Conservation (phyloP, 208 protist species). For the Leptomonas seymouri region DNA sequence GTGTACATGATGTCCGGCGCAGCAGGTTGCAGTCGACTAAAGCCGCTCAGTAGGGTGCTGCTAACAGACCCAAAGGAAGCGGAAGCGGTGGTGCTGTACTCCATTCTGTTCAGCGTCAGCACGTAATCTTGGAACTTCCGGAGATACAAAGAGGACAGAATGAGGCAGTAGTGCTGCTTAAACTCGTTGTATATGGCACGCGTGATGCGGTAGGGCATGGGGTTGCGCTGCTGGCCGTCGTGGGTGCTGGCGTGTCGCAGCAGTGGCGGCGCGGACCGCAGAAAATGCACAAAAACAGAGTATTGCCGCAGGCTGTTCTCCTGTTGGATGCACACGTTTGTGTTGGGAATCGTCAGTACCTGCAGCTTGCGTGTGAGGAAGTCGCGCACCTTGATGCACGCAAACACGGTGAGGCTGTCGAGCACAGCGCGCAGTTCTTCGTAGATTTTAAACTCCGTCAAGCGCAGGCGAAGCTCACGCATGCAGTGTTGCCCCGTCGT, state of each 20-base stretch:
- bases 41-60: conserved; percentile 20
- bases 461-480: conserved; percentile 44
- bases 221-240: conserved; percentile 29
- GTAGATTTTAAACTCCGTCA: conserved; percentile 61
- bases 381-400: conserved; percentile 76
- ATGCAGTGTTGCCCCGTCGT: background rate
- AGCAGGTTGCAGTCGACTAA: conserved; percentile 20
- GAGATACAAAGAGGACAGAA: conserved; percentile 78
- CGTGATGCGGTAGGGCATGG: conserved; percentile 68
- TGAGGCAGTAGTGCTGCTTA: conserved; percentile 65
- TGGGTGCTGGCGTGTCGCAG: conserved; percentile 46
- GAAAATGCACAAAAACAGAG: conserved; percentile 78
- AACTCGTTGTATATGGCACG: conserved; percentile 79
- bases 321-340: conserved; percentile 87
- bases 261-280: conserved; percentile 52
- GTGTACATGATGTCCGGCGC: conserved; percentile 39
- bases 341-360: conserved; percentile 65
- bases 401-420: conserved; percentile 72
- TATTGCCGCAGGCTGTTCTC: conserved; percentile 71
- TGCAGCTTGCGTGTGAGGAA: conserved; percentile 74
- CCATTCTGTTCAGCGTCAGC: conserved; percentile 75
- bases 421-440: conserved; percentile 58
- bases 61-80: conserved; percentile 16
- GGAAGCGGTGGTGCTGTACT: conserved; percentile 46
- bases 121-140: conserved; percentile 75